Evolutionary conservation across 148 eudicot species (phyloP).

Genomic region (Rhododendron molle): DNA sequence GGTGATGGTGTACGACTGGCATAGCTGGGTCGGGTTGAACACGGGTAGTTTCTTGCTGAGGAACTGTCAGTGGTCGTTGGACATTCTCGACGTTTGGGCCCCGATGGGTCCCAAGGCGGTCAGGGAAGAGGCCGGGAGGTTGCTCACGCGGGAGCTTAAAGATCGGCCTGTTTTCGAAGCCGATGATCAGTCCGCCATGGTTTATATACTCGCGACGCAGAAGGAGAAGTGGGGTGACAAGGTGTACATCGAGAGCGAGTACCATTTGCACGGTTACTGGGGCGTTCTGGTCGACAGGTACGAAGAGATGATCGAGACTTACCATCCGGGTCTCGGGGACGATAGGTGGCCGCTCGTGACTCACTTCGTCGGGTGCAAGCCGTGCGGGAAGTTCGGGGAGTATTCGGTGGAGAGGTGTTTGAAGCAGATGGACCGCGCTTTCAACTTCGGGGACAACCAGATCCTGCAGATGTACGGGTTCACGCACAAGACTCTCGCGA

Average conservation of each 20-base stretch:
- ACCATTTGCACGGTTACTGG: conserved; percentile 76
- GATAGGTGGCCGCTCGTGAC: conserved; percentile 80
- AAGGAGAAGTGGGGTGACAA: conserved; percentile 67
- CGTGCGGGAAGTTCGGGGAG: conserved; percentile 64
- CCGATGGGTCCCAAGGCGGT: conserved; percentile 69
- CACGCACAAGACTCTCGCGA: conserved; percentile 50
- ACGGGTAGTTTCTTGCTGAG: conserved; percentile 69
- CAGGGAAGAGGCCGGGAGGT: conserved; percentile 58
- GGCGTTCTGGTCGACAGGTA: conserved; percentile 63
- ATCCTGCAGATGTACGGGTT: conserved; percentile 65
- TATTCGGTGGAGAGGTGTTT: conserved; percentile 69
- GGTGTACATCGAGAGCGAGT: conserved; percentile 65
- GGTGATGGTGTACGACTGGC: conserved; percentile 64
- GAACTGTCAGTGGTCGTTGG: conserved; percentile 69
- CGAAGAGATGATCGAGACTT: conserved; percentile 55
- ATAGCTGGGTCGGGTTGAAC: conserved; percentile 75
- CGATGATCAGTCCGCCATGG: conserved; percentile 84
- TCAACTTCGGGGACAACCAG: conserved; percentile 75
- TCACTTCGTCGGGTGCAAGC: conserved; percentile 83
- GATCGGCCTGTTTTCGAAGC: conserved; percentile 78
- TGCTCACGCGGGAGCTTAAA: conserved; percentile 54
- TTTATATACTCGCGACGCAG: conserved; percentile 50
- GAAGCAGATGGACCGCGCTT: conserved; percentile 75
- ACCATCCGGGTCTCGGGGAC: conserved; percentile 71
- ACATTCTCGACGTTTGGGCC: conserved; percentile 67